Evolutionary conservation across 2,329 filamentous ascomycete species (phyloP), one percentile per base, ranked within the genome.

Genomic region (Sphaceloma murrayae): DNA sequence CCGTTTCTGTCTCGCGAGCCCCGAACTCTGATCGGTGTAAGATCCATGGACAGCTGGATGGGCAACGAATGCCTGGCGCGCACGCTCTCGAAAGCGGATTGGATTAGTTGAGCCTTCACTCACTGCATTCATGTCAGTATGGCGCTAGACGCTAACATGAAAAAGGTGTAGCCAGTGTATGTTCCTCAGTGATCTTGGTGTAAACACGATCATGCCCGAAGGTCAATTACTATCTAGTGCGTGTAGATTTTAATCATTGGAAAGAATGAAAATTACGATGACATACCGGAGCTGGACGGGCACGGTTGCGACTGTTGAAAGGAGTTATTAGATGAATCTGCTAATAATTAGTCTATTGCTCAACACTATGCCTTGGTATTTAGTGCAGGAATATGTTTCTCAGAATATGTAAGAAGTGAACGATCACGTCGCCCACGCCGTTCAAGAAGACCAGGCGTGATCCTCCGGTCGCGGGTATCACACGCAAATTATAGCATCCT

Each of bases 401-500:
- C 87, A 94, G 87, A 85, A 94, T 94, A 94, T 94, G 87, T 94
- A 94, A 94, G 87, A 62, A 77, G 78, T 80, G 68, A 87, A 85
- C 36, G 93, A 83, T 94, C 87, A 94, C 60, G 58, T 71, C 65
- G 76, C 69, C 74, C 69, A 68, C 62, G 68, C 73, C 81, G 80
- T 87, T 80, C 81, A 27, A 74, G 80, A 82, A 72, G 74, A 84
- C 78, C 87, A 77, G 87, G 88, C 87, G 82, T 82, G 86, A 78
- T 83, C 70, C 74, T 85, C 86, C 88, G 78, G 78, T 70, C 70
- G 66, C 66, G 65, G 69, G 73, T 75, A 82, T 95, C 87, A 93
- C 89, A 89, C 87, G 88, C 87, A 95, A 95, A 95, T 94, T 94
- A 85, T 84, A 72, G 82, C 87, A 94, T 94, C 88, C 85, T 82